Evolutionary conservation across 164 flowering plant species (phyloP).

Genomic region (Warburgia ugandensis): DNA sequence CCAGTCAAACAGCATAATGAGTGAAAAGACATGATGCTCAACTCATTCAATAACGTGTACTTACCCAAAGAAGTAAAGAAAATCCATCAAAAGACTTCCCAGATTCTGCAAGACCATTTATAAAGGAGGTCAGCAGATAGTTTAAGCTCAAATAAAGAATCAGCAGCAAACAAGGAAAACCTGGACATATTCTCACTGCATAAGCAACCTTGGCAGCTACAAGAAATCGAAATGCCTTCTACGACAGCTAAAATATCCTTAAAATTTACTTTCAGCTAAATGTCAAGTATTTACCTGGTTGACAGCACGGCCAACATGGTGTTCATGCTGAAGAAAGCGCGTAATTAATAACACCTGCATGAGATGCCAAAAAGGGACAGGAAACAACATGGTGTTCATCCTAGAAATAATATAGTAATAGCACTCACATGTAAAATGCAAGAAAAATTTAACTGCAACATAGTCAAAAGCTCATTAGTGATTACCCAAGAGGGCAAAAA

Average conservation of each 20-base stretch:
- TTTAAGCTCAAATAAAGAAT: neutral
- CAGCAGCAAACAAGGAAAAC: neutral
- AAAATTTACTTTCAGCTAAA: slow-evolving; percentile 1
- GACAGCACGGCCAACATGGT: slow-evolving; percentile 73
- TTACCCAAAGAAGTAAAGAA: slow-evolving; percentile 96
- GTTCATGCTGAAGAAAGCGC: slow-evolving; percentile 96
- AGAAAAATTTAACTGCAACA: too few relatives aligned
- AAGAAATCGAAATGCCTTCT: neutral
- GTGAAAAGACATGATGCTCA: too few relatives aligned
- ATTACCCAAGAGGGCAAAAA: too few relatives aligned
- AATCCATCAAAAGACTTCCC: slow-evolving; percentile 92
- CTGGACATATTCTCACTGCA: too few relatives aligned
- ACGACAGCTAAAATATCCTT: neutral
- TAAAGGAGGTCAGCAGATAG: neutral
- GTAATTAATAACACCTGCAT: slow-evolving; percentile 67
- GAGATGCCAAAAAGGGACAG: slow-evolving; percentile 5
- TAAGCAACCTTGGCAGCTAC: too few relatives aligned
- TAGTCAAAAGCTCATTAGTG: too few relatives aligned
- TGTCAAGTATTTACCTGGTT: slow-evolving; percentile 47
- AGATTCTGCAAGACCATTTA: slow-evolving; percentile 51
- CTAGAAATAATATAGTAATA: too few relatives aligned
- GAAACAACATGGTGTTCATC: too few relatives aligned
- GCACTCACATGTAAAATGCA: too few relatives aligned
- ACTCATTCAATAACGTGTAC: slow-evolving; percentile 12
- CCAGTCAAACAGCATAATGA: too few relatives aligned